Base-by-base conservation (phyloP, 495 filamentous ascomycete genomes). In the Xanthoparmelia taractica region DNA sequence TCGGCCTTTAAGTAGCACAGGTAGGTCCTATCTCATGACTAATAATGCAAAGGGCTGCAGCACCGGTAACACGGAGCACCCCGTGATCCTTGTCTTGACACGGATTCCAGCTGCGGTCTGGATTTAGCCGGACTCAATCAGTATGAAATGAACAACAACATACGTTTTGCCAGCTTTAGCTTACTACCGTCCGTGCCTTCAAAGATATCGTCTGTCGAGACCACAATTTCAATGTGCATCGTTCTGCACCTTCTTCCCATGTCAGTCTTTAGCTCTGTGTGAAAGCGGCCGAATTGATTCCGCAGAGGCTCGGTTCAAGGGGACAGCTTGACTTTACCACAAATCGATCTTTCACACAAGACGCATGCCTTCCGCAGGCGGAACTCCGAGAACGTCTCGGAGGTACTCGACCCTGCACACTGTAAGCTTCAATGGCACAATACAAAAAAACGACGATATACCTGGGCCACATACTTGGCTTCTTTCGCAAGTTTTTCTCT, bases 401-500 rank as follows among this genome's bases (percentile, higher is more conserved):
- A 82, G 75, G 69, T 82, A 83, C 63, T 80, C 75, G 60, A 82
- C 76, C 66, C 79, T 82, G 34, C n/a, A 50, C 23, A 33, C 20
- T 33, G 47, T 58, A 11, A 66, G 25, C 38, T 25, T 60, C 33
- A 33, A 27, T 0, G 15, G 8, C 8, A 38, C 6, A 8, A 57
- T 57, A 4, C 4, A 12, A 10, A n/a, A 45, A 41, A 27, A 57
- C 15, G 23, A n/a, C n/a, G 45, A 23, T 33, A 38, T 41, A 33
- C 50, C 52, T 33, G 36, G n/a, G 36, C 59, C 60, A 63, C 77
- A 70, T 69, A 84, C 83, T 86, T 80, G 60, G 85, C 84, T 73
- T 89, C 84, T 67, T 80, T 80, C 38, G 83, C 80, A 58, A 87
- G 74, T 66, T 80, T 76, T 58, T 79, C 73, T 78, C 85, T 86